A percentile compares a stretch with the other conserved stretches of the same genome.
Evolutionary conservation across 306 rosid species (phyloP).

Genomic region (Trifolium fragiferum): DNA sequence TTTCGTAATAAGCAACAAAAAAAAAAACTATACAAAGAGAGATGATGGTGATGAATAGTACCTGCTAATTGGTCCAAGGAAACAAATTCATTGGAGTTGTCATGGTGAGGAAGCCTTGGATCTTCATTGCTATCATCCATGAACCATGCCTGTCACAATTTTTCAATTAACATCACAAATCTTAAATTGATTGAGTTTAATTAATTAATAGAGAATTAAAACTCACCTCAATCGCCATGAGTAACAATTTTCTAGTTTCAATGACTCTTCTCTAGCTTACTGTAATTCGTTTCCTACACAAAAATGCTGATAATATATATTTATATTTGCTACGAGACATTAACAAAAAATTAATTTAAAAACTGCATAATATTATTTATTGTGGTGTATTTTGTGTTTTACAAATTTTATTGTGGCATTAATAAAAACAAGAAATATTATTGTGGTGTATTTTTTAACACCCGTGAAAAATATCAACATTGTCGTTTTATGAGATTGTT

Average conservation of each 20-base stretch:
- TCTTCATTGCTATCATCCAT: slow-evolving; percentile 73
- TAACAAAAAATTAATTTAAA: background rate
- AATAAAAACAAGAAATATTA: background rate
- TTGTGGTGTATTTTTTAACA: slow-evolving; percentile 17
- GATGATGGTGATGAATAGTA: slow-evolving; percentile 9
- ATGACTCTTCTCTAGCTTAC: background rate
- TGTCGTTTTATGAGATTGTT: slow-evolving; percentile 23
- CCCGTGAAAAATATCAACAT: slow-evolving; percentile 22
- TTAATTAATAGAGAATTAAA: background rate
- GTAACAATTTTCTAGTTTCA: background rate
- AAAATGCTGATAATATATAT: background rate
- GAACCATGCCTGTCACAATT: slow-evolving; percentile 73
- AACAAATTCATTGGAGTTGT: slow-evolving; percentile 58
- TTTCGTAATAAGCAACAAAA: no score
- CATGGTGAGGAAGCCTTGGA: slow-evolving; percentile 79
- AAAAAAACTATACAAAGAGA: no score
- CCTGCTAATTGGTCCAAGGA: slow-evolving; percentile 69
- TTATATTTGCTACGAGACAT: background rate
- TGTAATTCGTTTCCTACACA: background rate
- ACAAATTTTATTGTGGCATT: no score
- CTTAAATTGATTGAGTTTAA: background rate
- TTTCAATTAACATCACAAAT: background rate
- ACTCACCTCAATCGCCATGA: slow-evolving; percentile 76
- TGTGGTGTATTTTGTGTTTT: slow-evolving; percentile 9
- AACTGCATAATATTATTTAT: slow-evolving; percentile 30